Conservation (phyloP, 495 filamentous ascomycete genomes). For the Cairneyella variabilis region DNA sequence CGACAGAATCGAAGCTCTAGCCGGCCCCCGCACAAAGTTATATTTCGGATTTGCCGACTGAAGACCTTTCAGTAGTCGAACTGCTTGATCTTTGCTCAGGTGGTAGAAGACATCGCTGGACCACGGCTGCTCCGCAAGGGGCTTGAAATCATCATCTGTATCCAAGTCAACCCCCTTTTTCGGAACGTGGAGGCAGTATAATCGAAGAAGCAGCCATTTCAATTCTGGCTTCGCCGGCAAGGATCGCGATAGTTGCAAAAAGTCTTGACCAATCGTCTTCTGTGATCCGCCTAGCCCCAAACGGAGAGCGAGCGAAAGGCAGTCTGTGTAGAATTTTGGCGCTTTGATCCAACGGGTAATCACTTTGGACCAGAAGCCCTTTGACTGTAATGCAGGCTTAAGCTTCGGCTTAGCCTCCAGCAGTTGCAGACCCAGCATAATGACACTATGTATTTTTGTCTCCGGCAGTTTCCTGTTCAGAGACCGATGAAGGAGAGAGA, state of each 20-base stretch:
- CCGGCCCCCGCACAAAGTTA: constrained; percentile 14
- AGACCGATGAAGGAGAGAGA: constrained; percentile 16
- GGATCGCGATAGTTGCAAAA: constrained; percentile 1
- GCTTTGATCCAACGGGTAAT: constrained; percentile 15
- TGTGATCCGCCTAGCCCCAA: constrained; percentile 19
- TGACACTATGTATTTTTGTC: constrained; percentile 3
- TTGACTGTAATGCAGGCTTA: neutral
- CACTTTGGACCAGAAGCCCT: constrained; percentile 3
- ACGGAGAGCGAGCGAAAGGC: constrained; percentile 15
- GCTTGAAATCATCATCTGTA: constrained; percentile 10
- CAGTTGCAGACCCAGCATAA: constrained; percentile 20
- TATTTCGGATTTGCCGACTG: constrained; percentile 13
- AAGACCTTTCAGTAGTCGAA: constrained; percentile 16
- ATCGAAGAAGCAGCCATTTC: constrained; percentile 22
- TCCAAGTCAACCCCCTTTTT: constrained; percentile 22
- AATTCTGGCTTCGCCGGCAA: neutral
- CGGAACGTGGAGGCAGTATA: constrained; percentile 24
- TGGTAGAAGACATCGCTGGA: constrained; percentile 12
- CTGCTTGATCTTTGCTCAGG: constrained; percentile 17
- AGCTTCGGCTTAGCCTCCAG: constrained; percentile 8
- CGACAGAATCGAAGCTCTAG: neutral
- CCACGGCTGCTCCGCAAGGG: constrained; percentile 20
- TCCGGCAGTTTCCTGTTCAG: constrained; percentile 9
- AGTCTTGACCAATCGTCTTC: constrained; percentile 9
- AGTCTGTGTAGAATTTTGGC: constrained; percentile 16